Evolutionary conservation across 2,329 filamentous ascomycete species (phyloP).

Genomic region (Sclerotinia spermophila): DNA sequence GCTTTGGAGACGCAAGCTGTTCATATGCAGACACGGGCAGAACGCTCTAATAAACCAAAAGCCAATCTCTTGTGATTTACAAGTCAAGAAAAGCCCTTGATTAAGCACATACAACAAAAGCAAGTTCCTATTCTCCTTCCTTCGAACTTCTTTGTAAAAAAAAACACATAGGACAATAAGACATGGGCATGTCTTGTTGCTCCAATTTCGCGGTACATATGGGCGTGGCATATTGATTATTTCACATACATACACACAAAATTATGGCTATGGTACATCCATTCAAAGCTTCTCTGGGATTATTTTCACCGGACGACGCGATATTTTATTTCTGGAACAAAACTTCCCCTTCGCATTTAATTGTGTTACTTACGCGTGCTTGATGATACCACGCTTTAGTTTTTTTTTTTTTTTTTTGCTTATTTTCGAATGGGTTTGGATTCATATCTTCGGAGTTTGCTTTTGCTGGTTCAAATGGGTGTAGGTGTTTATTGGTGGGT

Average conservation of each 20-base stretch:
- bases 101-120: not conserved
- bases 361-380: not conserved
- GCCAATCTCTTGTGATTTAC: not conserved
- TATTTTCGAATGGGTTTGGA: not conserved
- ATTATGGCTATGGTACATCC: not conserved
- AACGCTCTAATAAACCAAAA: not conserved
- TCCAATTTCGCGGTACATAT: not conserved
- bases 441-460: not conserved
- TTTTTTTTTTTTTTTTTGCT: not conserved
- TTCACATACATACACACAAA: not conserved
- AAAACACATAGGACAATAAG: not conserved
- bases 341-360: not conserved
- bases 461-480: not conserved
- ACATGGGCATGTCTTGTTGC: conserved; percentile 2
- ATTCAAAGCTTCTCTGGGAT: not conserved
- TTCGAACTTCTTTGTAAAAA: not conserved
- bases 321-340: not conserved
- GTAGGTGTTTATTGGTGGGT: not conserved
- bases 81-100: not conserved
- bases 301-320: not conserved
- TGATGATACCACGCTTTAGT: not conserved
- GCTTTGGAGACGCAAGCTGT: conserved; percentile 8
- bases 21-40: conserved; percentile 1
- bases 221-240: not conserved
- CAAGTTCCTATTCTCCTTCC: not conserved